Conservation (phyloP, 768 basidiomycete genomes). For the Kwoniella sp. region DNA sequence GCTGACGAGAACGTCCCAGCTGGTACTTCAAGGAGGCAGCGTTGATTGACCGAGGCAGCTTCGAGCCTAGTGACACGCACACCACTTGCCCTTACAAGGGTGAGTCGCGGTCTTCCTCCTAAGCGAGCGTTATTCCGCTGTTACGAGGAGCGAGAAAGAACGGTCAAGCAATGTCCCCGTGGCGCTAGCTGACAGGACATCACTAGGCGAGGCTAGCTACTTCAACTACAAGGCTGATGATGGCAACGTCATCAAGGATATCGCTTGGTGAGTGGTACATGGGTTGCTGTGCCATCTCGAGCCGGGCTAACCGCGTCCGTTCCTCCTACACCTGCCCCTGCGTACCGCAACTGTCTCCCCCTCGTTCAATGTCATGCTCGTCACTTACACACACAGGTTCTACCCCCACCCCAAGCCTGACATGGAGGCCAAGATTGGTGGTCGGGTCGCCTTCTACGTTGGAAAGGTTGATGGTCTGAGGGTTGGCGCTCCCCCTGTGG, state of each 20-base stretch:
- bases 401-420: conserved; percentile 43
- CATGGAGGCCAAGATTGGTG: conserved; percentile 41
- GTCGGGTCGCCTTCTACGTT: conserved; percentile 46
- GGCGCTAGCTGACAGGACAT: no score
- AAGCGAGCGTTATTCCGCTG: no score
- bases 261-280: conserved; percentile 44
- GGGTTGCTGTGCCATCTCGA: no score
- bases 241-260: conserved; percentile 43
- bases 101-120: no score
- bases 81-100: conserved; percentile 46
- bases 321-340: no score
- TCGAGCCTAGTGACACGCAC: conserved; percentile 34
- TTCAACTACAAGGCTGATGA: conserved; percentile 43
- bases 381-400: conserved; percentile 41
- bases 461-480: conserved; percentile 32
- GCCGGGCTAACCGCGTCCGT: no score
- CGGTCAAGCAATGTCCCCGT: no score
- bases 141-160: no score
- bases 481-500: conserved; percentile 32
- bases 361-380: no score
- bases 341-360: no score
- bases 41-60: conserved; percentile 37
- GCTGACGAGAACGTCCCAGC: conserved; percentile 15
- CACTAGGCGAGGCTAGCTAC: conserved; percentile 39
- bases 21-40: conserved; percentile 47